Conservation (phyloP, 805 yeast genomes). For the Saccharomyces kudriavzevii region DNA sequence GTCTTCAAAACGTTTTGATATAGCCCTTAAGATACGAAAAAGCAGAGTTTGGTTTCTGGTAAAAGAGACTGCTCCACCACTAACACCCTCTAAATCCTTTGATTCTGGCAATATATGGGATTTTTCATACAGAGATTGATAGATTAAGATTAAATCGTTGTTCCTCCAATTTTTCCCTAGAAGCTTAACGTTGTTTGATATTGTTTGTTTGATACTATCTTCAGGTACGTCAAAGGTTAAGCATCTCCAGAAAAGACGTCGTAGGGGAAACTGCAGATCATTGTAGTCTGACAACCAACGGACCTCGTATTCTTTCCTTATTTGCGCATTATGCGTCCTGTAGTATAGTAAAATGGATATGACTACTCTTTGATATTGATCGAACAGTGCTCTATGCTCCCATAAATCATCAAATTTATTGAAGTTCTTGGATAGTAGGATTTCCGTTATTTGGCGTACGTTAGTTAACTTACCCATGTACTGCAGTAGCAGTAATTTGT, state of each 20-base stretch:
- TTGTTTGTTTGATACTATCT: not conserved
- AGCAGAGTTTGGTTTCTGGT: conserved; percentile 19
- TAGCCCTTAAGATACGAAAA: conserved; percentile 11
- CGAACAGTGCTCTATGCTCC: conserved; percentile 15
- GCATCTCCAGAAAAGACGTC: conserved; percentile 25
- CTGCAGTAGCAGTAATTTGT: conserved; percentile 17
- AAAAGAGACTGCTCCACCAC: not conserved
- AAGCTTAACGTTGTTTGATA: conserved; percentile 1
- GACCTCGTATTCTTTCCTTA: conserved; percentile 7
- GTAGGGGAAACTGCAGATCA: conserved; percentile 11
- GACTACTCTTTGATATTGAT: conserved; percentile 8
- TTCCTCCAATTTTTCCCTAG: conserved; percentile 6
- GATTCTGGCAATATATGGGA: conserved; percentile 13
- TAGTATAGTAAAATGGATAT: conserved; percentile 20
- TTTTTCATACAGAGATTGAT: conserved; percentile 23
- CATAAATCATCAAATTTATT: conserved; percentile 13
- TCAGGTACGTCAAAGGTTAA: conserved; percentile 1
- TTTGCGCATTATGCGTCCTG: conserved; percentile 11
- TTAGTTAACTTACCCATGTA: conserved; percentile 11
- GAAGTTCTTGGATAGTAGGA: conserved; percentile 18
- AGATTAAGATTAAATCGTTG: conserved; percentile 15
- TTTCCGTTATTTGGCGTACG: conserved; percentile 11
- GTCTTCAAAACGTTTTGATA: conserved; percentile 8
- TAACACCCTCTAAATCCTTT: not conserved
- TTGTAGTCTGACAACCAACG: conserved; percentile 15